Conservation (phyloP, 2,329 filamentous ascomycete genomes). For the Xylariales sp. region DNA sequence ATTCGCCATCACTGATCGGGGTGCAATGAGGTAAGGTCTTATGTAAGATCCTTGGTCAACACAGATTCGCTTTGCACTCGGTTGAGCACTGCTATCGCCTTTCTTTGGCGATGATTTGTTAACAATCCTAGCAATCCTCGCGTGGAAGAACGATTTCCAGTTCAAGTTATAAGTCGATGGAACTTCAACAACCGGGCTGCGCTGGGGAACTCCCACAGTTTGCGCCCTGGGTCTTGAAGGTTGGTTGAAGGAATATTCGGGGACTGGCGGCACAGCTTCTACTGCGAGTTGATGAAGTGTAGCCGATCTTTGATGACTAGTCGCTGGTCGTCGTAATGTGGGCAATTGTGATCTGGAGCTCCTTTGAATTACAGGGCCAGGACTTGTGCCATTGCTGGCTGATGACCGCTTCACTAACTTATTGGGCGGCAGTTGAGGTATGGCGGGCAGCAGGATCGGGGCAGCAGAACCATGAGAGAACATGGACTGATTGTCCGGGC, state of each 20-base stretch:
- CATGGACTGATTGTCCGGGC: conserved; percentile 61
- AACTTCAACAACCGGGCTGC: conserved; percentile 9
- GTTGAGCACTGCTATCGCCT: conserved; percentile 20
- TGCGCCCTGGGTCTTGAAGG: conserved; percentile 27
- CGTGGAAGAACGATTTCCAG: conserved; percentile 58
- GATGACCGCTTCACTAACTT: conserved; percentile 73
- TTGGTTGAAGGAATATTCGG: conserved; percentile 25
- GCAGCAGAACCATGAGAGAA: conserved; percentile 64
- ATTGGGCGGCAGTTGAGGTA: conserved; percentile 56
- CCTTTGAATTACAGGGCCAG: conserved; percentile 37
- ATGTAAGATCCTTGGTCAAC: conserved; percentile 25
- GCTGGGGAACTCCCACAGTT: conserved; percentile 15
- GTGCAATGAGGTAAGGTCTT: conserved; percentile 32
- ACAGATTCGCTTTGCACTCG: conserved; percentile 23
- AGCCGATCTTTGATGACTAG: conserved; percentile 72
- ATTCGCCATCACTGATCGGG: conserved; percentile 19
- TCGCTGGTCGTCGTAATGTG: conserved; percentile 68
- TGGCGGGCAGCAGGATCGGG: conserved; percentile 50
- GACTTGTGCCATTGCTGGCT: conserved; percentile 44
- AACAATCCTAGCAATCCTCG: conserved; percentile 22
- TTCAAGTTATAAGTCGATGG: conserved; percentile 15
- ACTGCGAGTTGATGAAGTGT: conserved; percentile 53
- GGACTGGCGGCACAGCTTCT: conserved; percentile 17
- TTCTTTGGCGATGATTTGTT: conserved; percentile 17
- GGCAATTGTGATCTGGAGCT: conserved; percentile 58